Evolutionary conservation across 192 early-diverging fungal genomes (phyloP).

Genomic region (Backusella tuberculispora): DNA sequence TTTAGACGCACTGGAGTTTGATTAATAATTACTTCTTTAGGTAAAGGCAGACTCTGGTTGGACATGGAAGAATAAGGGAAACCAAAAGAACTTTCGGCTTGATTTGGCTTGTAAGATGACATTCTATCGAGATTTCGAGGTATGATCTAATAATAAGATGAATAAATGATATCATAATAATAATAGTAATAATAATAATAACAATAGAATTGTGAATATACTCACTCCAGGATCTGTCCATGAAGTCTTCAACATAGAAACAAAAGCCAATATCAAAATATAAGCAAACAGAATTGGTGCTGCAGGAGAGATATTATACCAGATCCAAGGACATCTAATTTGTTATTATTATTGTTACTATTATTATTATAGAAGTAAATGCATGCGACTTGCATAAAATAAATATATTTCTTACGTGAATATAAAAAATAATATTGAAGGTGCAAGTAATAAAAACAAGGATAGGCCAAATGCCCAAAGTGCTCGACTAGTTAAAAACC

Average conservation of each 20-base stretch:
- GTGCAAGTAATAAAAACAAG: constrained; percentile 40
- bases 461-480: constrained; percentile 56
- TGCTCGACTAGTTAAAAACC: constrained; percentile 61
- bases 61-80: constrained; percentile 30
- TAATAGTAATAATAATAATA: neutral
- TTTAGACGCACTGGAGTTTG: constrained; percentile 68
- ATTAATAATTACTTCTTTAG: constrained; percentile 66
- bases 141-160: constrained; percentile 49
- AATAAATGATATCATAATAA: neutral
- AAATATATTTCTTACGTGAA: constrained; percentile 46
- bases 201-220: neutral
- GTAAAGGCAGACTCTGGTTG: constrained; percentile 27
- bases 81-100: neutral
- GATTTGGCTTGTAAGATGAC: constrained; percentile 29
- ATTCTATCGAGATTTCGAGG: constrained; percentile 72
- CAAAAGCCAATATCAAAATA: constrained; percentile 59
- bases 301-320: constrained; percentile 60
- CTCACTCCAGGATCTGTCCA: constrained; percentile 75
- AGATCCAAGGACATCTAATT: constrained; percentile 68
- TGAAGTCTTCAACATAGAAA: constrained; percentile 74
- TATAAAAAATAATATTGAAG: constrained; percentile 52
- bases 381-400: neutral
- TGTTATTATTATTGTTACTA: neutral
- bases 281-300: constrained; percentile 70
- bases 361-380: too few species aligned